Evolutionary conservation across 768 basidiomycete genomes (phyloP), one percentile per base, ranked within the genome.

Genomic region (Hemileccinum rubropunctum): DNA sequence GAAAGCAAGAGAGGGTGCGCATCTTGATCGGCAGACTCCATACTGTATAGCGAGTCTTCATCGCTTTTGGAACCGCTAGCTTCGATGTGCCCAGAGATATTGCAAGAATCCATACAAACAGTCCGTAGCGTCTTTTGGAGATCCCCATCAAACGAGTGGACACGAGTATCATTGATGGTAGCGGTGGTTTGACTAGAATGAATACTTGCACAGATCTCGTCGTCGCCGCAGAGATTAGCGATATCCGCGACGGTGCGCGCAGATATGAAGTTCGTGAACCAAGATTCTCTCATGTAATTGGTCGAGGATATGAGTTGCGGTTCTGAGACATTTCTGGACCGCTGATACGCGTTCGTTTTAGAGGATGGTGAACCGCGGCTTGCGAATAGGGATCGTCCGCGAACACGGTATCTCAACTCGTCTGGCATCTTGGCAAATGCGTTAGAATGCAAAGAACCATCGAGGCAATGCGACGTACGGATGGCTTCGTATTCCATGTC

Each of bases 21-120:
- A 6, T 63, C 60, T 18, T 59, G 54, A 40, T 65, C 56, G 18
- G 63, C 60, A 15, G 66, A 67, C 38, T 58, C 56, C 51, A 38
- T 51, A 42, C 60, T 60, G 12, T 67, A 65, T 0, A 63, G 38
- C 3, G 66, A 63, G 12, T 50, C 28, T 30, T 30, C 50, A n/a
- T 66, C 66, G 35, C 39, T 26, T 18, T 43, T 32, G 38, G 11
- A 28, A 17, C 43, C 26, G 15, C 18, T 43, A 4, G 39, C n/a
- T 27, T 51, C 37, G 47, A 46, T 8, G 21, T 5, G 8, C 18
- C 17, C 26, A 13, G 39, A 32, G n/a, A 13, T 18, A 3, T 38
- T 40, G 13, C 26, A 26, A 35, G 42, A 35, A 13, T 47, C 41
- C 9, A 37, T 39, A 10, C 3, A 12, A 23, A 26, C 1, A 26